Conservation (phyloP, 169 alveolate genomes). For the Babesia bigemina region DNA sequence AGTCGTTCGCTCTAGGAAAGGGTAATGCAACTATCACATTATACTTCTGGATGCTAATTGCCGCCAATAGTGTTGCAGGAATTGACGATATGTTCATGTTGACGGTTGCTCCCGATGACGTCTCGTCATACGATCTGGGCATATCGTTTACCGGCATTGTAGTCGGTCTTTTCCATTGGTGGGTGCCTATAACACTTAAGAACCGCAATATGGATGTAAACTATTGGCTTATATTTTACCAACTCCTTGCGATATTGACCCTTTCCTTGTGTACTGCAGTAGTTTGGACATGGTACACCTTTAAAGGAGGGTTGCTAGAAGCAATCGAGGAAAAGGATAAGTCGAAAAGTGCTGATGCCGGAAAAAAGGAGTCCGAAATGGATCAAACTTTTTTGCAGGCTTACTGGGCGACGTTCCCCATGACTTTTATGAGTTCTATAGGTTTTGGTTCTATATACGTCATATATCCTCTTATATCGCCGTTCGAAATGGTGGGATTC, state of each 20-base stretch:
- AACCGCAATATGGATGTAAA: conserved; percentile 3
- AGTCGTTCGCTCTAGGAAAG: conserved; percentile 11
- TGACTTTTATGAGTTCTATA: conserved; percentile 5
- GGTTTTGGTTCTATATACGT: conserved; percentile 30
- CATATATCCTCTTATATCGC: conserved; percentile 33
- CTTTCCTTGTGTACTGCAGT: conserved; percentile 15
- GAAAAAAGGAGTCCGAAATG: not conserved
- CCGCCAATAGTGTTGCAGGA: conserved; percentile 19
- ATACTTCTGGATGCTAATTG: conserved; percentile 18
- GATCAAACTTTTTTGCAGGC: not conserved
- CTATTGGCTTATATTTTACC: conserved; percentile 17
- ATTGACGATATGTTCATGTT: conserved; percentile 27
- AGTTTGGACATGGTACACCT: not conserved
- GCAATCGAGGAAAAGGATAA: not conserved
- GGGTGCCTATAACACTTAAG: not conserved
- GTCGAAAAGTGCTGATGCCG: not conserved
- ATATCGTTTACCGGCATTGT: conserved; percentile 3
- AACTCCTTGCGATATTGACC: not conserved
- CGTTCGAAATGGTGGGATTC: conserved; percentile 30
- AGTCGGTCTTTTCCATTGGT: conserved; percentile 5
- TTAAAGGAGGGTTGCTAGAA: not conserved
- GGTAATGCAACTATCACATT: conserved; percentile 8
- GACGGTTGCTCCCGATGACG: conserved; percentile 1
- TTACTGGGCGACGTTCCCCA: conserved; percentile 3
- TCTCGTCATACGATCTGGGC: conserved; percentile 26